These are phyloP conservation scores for Sporothrix variecibatus DNA, from an alignment of 2,329 filamentous ascomycete genomes.

Conservation along the genomic window DNA sequence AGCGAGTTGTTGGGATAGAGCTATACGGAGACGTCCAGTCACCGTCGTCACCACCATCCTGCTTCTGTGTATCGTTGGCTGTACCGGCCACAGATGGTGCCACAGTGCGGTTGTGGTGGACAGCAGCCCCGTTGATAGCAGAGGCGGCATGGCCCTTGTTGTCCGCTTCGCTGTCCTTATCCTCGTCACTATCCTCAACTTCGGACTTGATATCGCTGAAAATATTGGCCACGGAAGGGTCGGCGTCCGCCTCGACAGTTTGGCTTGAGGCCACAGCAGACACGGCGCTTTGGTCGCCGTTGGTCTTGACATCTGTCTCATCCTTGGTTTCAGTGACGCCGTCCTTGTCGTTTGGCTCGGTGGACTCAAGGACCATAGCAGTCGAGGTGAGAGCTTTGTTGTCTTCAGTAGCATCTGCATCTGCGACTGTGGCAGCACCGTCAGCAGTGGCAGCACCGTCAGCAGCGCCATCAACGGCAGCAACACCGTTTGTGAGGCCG, in stretches of 20 bases:
- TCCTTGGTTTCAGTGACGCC: not conserved
- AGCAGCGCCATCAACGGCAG: not conserved
- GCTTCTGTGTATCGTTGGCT: constrained; percentile 8
- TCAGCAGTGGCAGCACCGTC: constrained; percentile 1
- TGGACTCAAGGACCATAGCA: constrained; percentile 31
- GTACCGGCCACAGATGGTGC: not conserved
- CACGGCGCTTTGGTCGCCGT: not conserved
- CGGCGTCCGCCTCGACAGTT: not conserved
- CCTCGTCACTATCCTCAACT: not conserved
- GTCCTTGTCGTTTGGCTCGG: constrained; percentile 30
- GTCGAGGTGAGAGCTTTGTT: constrained; percentile 29
- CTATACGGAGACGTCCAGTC: constrained; percentile 53
- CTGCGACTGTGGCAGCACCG: not conserved
- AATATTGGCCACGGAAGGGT: not conserved
- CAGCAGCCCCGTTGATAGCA: not conserved
- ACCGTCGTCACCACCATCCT: constrained; percentile 34
- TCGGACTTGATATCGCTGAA: constrained; percentile 14
- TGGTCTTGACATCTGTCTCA: not conserved
- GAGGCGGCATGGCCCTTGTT: not conserved
- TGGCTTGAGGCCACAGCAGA: not conserved
- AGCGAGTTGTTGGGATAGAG: constrained; percentile 68
- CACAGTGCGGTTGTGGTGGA: not conserved
- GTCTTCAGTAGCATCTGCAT: not conserved
- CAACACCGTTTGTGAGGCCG: not conserved
- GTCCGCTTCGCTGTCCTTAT: not conserved